phyloP scores from a whole-genome alignment of 805 yeast genomes.

The Monosporozyma aerobia region DNA sequence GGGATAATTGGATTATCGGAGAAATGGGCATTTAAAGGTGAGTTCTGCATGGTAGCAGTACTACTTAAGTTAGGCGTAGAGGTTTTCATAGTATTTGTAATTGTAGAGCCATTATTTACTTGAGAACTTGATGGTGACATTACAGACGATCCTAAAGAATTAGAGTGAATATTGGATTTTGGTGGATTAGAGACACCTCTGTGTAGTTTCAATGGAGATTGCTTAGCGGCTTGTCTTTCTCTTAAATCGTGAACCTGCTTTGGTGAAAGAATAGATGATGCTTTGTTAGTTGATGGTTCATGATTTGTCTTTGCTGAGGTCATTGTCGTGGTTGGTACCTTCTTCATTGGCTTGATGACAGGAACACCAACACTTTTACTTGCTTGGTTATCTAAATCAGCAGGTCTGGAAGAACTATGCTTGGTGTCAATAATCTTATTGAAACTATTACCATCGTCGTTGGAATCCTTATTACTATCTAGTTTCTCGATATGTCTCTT shows the following conservation, averaged over 20 bases:
- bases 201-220: background rate
- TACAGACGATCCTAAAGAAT: background rate
- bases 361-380: slow-evolving; percentile 18
- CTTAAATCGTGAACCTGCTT: background rate
- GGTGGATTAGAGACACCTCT: background rate
- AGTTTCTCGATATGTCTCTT: slow-evolving; percentile 32
- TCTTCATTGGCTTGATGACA: slow-evolving; percentile 21
- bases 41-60: background rate
- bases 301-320: background rate
- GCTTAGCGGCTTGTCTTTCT: background rate
- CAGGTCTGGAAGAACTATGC: slow-evolving; percentile 2
- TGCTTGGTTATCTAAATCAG: slow-evolving; percentile 19
- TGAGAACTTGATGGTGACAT: background rate
- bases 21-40: background rate
- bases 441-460: slow-evolving; percentile 18
- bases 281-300: background rate
- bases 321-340: slow-evolving; percentile 1
- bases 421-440: slow-evolving; percentile 17
- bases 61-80: background rate
- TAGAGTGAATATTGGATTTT: background rate
- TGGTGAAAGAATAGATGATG: slow-evolving; percentile 1
- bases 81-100: background rate
- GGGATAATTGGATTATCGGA: background rate
- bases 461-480: slow-evolving; percentile 11
- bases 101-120: background rate